Conservation (phyloP, 2,329 filamentous ascomycete genomes). For the Xylaria hypoxylon region DNA sequence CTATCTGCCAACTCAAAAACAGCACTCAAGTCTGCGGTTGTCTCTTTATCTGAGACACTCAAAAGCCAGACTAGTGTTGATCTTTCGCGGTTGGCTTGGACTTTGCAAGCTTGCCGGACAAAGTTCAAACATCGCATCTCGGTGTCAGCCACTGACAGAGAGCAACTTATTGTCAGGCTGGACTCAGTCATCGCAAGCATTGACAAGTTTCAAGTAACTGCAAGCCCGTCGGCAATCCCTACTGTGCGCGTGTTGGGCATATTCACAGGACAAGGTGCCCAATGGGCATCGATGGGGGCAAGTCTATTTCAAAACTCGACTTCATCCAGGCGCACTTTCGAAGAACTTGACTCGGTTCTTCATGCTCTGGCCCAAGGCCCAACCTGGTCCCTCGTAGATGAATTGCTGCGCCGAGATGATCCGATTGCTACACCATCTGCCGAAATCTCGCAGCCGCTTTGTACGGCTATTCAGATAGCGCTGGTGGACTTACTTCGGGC, state of each 20-base stretch:
- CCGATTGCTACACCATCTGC: neutral
- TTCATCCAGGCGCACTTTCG: constrained; percentile 3
- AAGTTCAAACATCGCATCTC: neutral
- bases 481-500: constrained; percentile 2
- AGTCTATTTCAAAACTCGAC: neutral
- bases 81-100: constrained; percentile 13
- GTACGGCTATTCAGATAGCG: neutral
- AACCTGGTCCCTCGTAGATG: neutral
- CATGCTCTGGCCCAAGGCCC: neutral
- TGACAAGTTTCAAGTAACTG: neutral
- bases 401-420: neutral
- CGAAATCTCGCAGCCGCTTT: neutral
- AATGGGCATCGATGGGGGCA: constrained; percentile 39
- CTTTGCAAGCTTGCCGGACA: constrained; percentile 18
- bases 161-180: neutral
- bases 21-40: neutral
- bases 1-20: neutral
- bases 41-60: neutral
- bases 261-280: constrained; percentile 47
- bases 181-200: neutral
- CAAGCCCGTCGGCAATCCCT: neutral
- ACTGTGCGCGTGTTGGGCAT: constrained; percentile 36
- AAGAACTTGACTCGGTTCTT: neutral
- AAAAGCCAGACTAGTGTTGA: neutral
- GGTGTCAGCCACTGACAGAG: constrained; percentile 7